These are phyloP conservation scores for Colletotrichum horii DNA, from an alignment of 2,329 filamentous ascomycete species.

Conservation along the genomic window DNA sequence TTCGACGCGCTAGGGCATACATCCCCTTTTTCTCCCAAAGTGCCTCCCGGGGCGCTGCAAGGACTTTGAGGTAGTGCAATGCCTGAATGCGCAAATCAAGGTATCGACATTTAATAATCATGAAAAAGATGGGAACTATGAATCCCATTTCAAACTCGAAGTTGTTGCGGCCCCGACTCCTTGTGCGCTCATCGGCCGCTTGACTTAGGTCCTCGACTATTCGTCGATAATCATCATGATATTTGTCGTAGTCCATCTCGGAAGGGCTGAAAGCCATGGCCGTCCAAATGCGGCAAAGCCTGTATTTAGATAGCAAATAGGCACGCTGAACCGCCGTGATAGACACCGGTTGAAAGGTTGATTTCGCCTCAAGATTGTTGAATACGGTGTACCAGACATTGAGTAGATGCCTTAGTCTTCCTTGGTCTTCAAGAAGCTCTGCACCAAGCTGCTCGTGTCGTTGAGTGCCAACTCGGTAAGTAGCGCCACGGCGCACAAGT, in stretches of 20 bases:
- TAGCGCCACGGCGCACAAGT: constrained; percentile 32
- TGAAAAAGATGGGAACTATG: not conserved
- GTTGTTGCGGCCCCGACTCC: not conserved
- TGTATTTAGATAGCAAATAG: not conserved
- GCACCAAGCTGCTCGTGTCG: not conserved
- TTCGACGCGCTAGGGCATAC: not conserved
- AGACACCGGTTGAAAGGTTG: not conserved
- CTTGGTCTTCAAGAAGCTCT: constrained; percentile 16
- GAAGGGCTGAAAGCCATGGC: not conserved
- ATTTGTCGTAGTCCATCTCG: constrained; percentile 39
- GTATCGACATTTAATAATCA: not conserved
- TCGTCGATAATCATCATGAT: constrained; percentile 36
- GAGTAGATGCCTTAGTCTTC: not conserved
- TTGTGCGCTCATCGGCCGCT: not conserved
- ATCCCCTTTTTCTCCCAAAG: constrained; percentile 3
- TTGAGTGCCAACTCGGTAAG: constrained; percentile 27
- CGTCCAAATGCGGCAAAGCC: not conserved
- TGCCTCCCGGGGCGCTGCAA: constrained; percentile 24
- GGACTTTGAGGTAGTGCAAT: constrained; percentile 28
- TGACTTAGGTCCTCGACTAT: constrained; percentile 36
- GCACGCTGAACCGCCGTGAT: not conserved
- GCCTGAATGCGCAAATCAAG: constrained; percentile 43
- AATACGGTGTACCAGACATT: constrained; percentile 26
- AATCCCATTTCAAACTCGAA: constrained; percentile 11
- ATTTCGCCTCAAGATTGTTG: not conserved